Conservation (phyloP, 129 eudicot genomes). For the Gnaphalium uliginosum region DNA sequence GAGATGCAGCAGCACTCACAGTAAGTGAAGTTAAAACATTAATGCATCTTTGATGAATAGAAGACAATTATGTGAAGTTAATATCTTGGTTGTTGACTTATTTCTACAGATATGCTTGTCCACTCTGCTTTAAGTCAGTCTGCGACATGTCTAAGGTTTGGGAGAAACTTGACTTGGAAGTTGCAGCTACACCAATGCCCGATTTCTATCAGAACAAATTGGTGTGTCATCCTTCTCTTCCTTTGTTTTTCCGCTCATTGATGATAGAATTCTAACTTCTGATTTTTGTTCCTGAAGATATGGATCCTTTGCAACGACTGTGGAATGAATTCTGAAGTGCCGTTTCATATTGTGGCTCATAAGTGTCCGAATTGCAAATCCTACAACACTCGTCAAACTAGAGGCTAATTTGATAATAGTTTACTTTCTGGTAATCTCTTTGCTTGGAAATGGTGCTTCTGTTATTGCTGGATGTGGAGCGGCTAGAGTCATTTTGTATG, state of each 20-base stretch:
- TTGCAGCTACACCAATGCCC: constrained; percentile 89
- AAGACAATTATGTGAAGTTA: not conserved
- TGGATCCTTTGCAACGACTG: constrained; percentile 93
- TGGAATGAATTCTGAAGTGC: constrained; percentile 58
- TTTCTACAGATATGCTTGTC: constrained; percentile 67
- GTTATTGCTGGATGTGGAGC: not conserved
- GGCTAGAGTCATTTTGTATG: not conserved
- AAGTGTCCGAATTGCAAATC: constrained; percentile 90
- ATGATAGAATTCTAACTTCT: constrained; percentile 3
- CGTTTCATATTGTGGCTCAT: constrained; percentile 67
- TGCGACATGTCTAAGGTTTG: constrained; percentile 88
- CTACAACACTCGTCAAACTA: constrained; percentile 77
- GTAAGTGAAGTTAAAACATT: constrained; percentile 48
- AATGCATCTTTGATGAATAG: not conserved
- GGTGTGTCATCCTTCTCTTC: constrained; percentile 38
- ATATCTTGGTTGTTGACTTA: not conserved
- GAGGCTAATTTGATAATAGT: constrained; percentile 33
- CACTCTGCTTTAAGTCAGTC: constrained; percentile 83
- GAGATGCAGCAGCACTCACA: constrained; percentile 83
- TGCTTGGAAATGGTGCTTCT: not conserved
- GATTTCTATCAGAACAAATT: constrained; percentile 51
- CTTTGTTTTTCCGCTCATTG: constrained; percentile 15
- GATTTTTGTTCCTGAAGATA: constrained; percentile 40
- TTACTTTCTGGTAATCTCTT: not conserved
- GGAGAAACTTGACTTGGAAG: constrained; percentile 80